phyloP scores from a whole-genome alignment of 257 asterid genomes.

The Petrea volubilis region DNA sequence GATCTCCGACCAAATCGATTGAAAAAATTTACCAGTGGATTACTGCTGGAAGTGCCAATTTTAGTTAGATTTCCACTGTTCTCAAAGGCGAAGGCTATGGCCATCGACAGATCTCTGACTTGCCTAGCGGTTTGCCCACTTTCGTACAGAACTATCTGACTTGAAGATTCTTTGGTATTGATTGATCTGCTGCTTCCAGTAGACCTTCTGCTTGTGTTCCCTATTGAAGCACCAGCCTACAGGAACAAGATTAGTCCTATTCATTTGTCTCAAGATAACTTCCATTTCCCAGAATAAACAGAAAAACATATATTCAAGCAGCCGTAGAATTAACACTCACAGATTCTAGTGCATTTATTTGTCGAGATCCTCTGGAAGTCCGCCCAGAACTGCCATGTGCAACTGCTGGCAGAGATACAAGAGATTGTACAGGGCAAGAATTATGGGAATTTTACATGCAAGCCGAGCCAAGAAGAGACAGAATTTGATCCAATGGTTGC shows the following conservation, averaged over 20 bases:
- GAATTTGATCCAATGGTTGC: neutral
- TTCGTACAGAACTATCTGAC: constrained; percentile 66
- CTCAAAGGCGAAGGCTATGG: constrained; percentile 68
- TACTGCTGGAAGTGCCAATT: constrained; percentile 45
- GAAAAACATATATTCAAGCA: neutral
- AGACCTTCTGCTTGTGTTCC: constrained; percentile 46
- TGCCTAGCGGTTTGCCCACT: constrained; percentile 45
- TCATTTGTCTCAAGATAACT: neutral
- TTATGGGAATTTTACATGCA: neutral
- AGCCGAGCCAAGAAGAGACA: neutral
- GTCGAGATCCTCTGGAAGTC: constrained; percentile 50
- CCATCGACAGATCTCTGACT: constrained; percentile 57
- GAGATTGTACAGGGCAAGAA: constrained; percentile 5
- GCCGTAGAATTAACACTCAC: constrained; percentile 46
- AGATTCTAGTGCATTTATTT: constrained; percentile 49
- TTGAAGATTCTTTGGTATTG: constrained; percentile 47
- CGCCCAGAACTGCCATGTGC: constrained; percentile 50
- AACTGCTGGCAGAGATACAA: constrained; percentile 36
- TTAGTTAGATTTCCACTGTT: constrained; percentile 56
- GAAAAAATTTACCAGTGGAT: constrained; percentile 63
- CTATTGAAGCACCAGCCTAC: constrained; percentile 53
- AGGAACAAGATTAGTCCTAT: neutral
- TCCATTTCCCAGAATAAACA: neutral
- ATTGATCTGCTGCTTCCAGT: constrained; percentile 37
- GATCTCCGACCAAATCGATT: constrained; percentile 65